Evolutionary conservation across 257 asterid genomes (phyloP).

Genomic region (Ehretia macrophylla): DNA sequence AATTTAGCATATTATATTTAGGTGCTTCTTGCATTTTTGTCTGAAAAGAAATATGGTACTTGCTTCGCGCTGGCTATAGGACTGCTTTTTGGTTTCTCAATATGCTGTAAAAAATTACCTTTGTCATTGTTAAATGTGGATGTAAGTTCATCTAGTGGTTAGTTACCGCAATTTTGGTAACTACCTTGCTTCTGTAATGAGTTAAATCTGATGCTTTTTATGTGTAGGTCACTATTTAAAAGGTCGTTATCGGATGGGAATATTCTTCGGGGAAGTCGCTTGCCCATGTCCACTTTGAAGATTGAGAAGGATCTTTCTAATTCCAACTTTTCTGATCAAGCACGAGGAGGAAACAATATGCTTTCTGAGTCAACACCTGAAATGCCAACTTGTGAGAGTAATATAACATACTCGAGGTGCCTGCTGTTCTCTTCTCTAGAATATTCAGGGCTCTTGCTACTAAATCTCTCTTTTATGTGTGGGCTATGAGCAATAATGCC

Average conservation of each 20-base stretch:
- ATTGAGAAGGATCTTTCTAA: slow-evolving; percentile 36
- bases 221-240: slow-evolving; percentile 48
- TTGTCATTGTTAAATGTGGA: not conserved
- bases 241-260: slow-evolving; percentile 91
- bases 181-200: not conserved
- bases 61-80: no score
- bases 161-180: no score
- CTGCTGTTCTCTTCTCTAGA: not conserved
- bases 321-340: slow-evolving; percentile 42
- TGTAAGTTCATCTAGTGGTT: not conserved
- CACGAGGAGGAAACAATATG: slow-evolving; percentile 44
- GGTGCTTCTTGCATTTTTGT: not conserved
- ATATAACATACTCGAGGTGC: slow-evolving; percentile 65
- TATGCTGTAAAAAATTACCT: not conserved
- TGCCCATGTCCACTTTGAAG: slow-evolving; percentile 41
- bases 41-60: no score
- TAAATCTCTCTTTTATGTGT: no score
- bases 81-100: no score
- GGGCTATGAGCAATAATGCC: no score
- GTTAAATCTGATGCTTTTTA: not conserved
- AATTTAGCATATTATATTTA: not conserved
- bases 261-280: slow-evolving; percentile 57
- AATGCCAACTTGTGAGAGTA: slow-evolving; percentile 50
- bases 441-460: no score
- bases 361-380: slow-evolving; percentile 72